phyloP scores from a whole-genome alignment of 2,329 filamentous ascomycete species.

The Clonostachys chloroleuca region DNA sequence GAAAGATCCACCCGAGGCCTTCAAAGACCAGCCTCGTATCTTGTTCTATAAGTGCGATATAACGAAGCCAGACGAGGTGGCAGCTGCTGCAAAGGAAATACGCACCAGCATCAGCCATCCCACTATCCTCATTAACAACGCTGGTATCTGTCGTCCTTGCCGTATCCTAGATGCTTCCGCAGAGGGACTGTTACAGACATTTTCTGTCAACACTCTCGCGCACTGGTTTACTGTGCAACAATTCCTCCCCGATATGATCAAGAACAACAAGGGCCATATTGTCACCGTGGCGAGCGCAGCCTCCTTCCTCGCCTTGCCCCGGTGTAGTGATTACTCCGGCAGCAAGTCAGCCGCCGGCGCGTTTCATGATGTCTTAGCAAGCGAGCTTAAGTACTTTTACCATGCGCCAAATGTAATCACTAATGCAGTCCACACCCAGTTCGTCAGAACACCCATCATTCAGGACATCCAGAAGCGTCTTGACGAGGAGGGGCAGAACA shows the following conservation, averaged over 20 bases:
- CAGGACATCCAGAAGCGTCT: slow-evolving; percentile 20
- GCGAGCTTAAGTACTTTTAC: slow-evolving; percentile 54
- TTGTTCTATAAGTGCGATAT: slow-evolving; percentile 30
- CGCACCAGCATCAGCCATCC: slow-evolving; percentile 49
- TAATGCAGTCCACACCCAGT: slow-evolving; percentile 56
- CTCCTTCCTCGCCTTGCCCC: slow-evolving; percentile 52
- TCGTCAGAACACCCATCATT: slow-evolving; percentile 41
- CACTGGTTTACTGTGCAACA: slow-evolving; percentile 61
- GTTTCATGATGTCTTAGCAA: slow-evolving; percentile 61
- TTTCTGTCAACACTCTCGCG: slow-evolving; percentile 63
- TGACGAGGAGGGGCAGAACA: slow-evolving; percentile 15
- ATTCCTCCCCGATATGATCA: slow-evolving; percentile 63
- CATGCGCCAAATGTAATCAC: slow-evolving; percentile 58
- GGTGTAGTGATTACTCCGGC: slow-evolving; percentile 61
- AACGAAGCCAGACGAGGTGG: slow-evolving; percentile 37
- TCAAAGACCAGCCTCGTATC: slow-evolving; percentile 36
- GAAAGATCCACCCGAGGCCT: slow-evolving; percentile 16
- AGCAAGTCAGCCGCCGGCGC: slow-evolving; percentile 61
- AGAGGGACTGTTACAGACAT: slow-evolving; percentile 55
- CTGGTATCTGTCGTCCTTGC: slow-evolving; percentile 55
- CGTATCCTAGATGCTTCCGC: slow-evolving; percentile 53
- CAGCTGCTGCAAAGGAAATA: slow-evolving; percentile 29
- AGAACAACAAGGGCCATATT: slow-evolving; percentile 63
- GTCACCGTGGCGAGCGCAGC: slow-evolving; percentile 67
- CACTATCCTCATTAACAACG: slow-evolving; percentile 69